Evolutionary conservation across 176 grass and related monocot genomes (phyloP).

Genomic region (Themeda triandra): DNA sequence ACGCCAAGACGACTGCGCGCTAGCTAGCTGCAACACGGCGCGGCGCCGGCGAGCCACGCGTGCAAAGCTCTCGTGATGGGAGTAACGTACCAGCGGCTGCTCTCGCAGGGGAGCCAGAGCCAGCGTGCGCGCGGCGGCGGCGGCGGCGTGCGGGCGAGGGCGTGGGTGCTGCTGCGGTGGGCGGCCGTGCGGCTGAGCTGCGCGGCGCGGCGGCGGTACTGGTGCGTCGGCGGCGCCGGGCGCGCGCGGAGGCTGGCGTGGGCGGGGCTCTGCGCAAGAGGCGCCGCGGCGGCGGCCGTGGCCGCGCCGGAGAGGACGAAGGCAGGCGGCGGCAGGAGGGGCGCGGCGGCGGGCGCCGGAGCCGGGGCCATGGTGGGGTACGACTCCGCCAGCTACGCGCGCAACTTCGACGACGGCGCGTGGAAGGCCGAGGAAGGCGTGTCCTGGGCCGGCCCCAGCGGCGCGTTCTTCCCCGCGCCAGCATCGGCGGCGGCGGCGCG

Average conservation of each 20-base stretch:
- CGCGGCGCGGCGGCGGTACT: conserved; percentile 15
- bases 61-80: conserved; percentile 16
- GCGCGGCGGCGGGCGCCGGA: background rate
- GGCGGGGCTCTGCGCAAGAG: conserved; percentile 22
- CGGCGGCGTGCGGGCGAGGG: conserved; percentile 17
- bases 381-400: conserved; percentile 49
- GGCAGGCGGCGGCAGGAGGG: background rate
- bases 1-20: background rate
- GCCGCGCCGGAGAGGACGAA: background rate
- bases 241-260: conserved; percentile 25
- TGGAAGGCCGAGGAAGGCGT: conserved; percentile 58
- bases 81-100: conserved; percentile 27
- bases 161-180: conserved; percentile 38
- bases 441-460: conserved; percentile 25
- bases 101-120: background rate
- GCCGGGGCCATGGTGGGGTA: background rate
- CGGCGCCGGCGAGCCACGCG: too few relatives aligned
- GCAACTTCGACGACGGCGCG: conserved; percentile 57
- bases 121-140: too few relatives aligned
- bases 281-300: background rate
- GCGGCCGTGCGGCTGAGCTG: conserved; percentile 29
- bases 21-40: background rate
- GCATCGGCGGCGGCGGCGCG: background rate
- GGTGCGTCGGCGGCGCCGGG: background rate
- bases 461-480: conserved; percentile 9